Percentiles rank a stretch among this genome's conserved stretches.
Conservation (phyloP, 1,139 yeast genomes). For the Geotrichum macrosporum region DNA sequence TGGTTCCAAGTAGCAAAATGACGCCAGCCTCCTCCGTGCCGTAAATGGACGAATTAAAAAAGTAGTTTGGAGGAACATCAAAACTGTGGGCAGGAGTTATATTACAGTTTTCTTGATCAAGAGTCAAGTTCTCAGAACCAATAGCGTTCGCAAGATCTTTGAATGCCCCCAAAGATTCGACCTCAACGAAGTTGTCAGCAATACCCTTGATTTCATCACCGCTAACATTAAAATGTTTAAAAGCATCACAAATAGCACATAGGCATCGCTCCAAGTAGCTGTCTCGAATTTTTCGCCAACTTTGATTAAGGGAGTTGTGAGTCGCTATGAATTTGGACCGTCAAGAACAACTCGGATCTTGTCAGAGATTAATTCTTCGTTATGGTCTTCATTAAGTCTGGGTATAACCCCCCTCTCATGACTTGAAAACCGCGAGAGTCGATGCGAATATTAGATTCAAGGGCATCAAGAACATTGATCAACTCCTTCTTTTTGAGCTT, state of each 20-base stretch:
- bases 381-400: slow-evolving; percentile 77
- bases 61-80: slow-evolving; percentile 74
- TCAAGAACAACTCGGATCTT: slow-evolving; percentile 83
- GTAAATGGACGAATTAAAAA: slow-evolving; percentile 73
- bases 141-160: slow-evolving; percentile 74
- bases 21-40: slow-evolving; percentile 83
- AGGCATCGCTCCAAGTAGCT: slow-evolving; percentile 89
- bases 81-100: slow-evolving; percentile 65
- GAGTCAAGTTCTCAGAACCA: slow-evolving; percentile 76
- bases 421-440: slow-evolving; percentile 87
- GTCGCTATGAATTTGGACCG: slow-evolving; percentile 81
- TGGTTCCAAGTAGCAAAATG: slow-evolving; percentile 73
- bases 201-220: slow-evolving; percentile 75
- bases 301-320: slow-evolving; percentile 76
- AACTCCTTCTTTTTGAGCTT: slow-evolving; percentile 87
- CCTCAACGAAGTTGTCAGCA: slow-evolving; percentile 79
- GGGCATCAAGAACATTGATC: slow-evolving; percentile 78
- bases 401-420: slow-evolving; percentile 85
- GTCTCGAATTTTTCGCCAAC: slow-evolving; percentile 66
- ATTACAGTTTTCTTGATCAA: slow-evolving; percentile 57
- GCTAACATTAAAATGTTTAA: slow-evolving; percentile 53
- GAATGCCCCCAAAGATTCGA: slow-evolving; percentile 75
- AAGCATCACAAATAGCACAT: slow-evolving; percentile 63
- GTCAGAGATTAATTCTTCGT: slow-evolving; percentile 91
- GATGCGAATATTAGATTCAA: slow-evolving; percentile 79